Base-by-base conservation (phyloP, 208 protist species). In the Acanthamoeba healyi region DNA sequence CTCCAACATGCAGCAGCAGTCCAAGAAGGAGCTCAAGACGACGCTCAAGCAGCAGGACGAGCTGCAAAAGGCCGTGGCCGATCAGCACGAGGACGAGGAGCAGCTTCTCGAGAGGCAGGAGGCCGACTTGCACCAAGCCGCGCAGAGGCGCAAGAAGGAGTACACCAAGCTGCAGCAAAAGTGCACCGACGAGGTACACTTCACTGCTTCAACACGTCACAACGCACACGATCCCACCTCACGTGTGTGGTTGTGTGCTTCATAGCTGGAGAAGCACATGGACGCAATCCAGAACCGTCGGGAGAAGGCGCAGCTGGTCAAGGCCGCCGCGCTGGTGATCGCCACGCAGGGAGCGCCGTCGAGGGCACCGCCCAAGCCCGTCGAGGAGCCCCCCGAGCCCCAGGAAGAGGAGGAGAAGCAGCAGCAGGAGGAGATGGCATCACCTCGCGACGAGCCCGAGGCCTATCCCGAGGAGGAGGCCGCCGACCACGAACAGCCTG, bases 21-120 rank as follows among this genome's bases (percentile, higher is more conserved):
- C 70, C 34, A 79, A 79, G 70, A 79, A 79, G 36, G 12, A 46
- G 32, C 42, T 79, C 36, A 79, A 79, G 70, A 0, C 4, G 34
- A 9, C 70, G 5, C 70, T 79, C 70, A 79, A 79, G 70, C 70
- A 79, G 1, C 70, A 79, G 70, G 70, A 79, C 38, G 70, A 79
- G 5, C 4, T 79, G 24, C 70, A 79, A 24, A 79, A 79, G 70
- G 4, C 24, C 38, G 36, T n/a, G 3, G 19, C 36, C 38, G 70
- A 79, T 17, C 70, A 79, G 14, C 70, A 79, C 70, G 70, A 79
- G 24, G 70, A 79, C 9, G 70, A 79, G 70, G 70, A 79, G 70
- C 6, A 6, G 26, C 70, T 79, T 2, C 12, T 34, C 17, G 70
- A 79, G 1, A 79, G 22, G 38, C 70, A 79, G 10, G 70, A 79